Evolutionary conservation across 2,329 filamentous ascomycete genomes (phyloP).

Genomic region (Exophiala xenobiotica): DNA sequence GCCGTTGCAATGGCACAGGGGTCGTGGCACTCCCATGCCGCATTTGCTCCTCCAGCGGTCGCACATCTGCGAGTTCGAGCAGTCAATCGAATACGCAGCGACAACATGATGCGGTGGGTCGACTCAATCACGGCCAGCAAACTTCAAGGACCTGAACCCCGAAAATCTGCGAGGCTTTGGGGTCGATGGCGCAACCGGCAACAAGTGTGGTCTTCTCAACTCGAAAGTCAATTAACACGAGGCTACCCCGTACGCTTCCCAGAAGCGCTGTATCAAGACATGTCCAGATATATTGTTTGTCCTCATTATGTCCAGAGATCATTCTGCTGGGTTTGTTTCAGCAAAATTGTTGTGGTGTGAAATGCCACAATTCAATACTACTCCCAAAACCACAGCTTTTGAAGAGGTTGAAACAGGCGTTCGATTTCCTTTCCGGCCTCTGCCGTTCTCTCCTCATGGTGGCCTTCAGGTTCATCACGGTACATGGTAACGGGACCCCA

Average conservation of each 20-base stretch:
- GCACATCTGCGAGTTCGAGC: neutral
- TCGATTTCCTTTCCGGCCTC: neutral
- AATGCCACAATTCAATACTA: too few relatives aligned
- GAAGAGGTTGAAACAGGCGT: neutral
- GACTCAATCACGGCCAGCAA: neutral
- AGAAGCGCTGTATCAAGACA: too few relatives aligned
- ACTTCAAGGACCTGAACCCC: slow-evolving; percentile 7
- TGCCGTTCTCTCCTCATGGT: neutral
- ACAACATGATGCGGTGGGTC: neutral
- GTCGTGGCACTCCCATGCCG: slow-evolving; percentile 1
- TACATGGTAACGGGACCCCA: neutral
- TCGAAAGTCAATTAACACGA: too few relatives aligned
- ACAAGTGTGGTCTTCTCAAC: neutral
- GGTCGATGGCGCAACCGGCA: neutral
- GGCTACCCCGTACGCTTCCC: too few relatives aligned
- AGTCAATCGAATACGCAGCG: neutral
- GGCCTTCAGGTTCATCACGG: neutral
- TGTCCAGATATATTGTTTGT: too few relatives aligned
- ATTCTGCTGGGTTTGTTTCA: too few relatives aligned
- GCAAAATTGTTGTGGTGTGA: too few relatives aligned
- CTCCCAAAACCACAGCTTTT: too few relatives aligned
- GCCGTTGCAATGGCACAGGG: slow-evolving; percentile 5
- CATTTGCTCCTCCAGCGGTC: neutral
- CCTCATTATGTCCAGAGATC: too few relatives aligned
- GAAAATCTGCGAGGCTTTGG: neutral